Base-by-base conservation (phyloP, 2,329 filamentous ascomycete genomes). In the Neofusicoccum kwambonambiense region DNA sequence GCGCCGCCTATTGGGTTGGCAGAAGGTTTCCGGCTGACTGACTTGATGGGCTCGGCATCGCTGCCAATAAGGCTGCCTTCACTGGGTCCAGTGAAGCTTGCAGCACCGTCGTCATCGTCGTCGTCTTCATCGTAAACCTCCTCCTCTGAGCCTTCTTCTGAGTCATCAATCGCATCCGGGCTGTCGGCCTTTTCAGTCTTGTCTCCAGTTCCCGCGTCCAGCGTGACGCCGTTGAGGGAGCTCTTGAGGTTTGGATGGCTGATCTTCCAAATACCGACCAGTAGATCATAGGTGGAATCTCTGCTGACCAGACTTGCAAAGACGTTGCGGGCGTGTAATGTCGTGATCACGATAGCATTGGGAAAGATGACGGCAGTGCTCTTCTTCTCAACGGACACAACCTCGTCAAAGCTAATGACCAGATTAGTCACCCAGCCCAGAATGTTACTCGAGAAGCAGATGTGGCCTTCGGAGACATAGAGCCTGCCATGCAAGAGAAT, bases 381-480 rank as follows among this genome's bases (percentile, higher is more conserved):
- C 76, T 96, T 91, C 81, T 98, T 98, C 79, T 99, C 95, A 7
- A 99, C 91, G 0, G 94, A 93, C 19, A 98, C 92, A 65, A 99
- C 92, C 77, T 99, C 95, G 74, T 99, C 95, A 75, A 99, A 99
- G 76, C 93, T 96, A 81, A 99, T 97, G 61, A 99, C 94, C 47
- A 99, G 82, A 1, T 95, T 99, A 0, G 95, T 99, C 22, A 96
- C 91, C 95, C 95, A 99, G 62, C 95, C 95, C 52, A 99, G 86
- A 69, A 99, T 99, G 75, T 99, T 99, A 82, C 95, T 98, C 73
- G 93, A 97, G 79, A 99, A 99, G 81, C 95, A 99, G 52, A 99
- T 87, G 75, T 99, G 94, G 11, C 94, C 93, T 79, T 99, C 95
- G 0, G 95, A 98, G 47, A 99, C 92, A 73, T 99, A 99, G 13